Conservation (phyloP, 2,329 filamentous ascomycete species). For the Aureobasidium sp. region DNA sequence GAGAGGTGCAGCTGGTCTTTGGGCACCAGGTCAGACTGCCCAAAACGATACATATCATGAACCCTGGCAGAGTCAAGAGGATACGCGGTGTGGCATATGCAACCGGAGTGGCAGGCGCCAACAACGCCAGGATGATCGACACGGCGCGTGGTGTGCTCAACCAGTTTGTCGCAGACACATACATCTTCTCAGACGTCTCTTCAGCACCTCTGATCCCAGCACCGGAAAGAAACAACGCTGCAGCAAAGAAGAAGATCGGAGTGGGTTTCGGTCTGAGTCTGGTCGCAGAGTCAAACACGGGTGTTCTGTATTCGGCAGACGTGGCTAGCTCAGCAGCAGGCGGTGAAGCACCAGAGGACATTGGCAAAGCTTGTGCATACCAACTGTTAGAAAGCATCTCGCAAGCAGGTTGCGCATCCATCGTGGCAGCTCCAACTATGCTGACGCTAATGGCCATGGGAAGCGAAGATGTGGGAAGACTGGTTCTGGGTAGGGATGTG, state of each 20-base stretch:
- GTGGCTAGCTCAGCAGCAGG: slow-evolving; percentile 64
- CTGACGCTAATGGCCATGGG: slow-evolving; percentile 96
- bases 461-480: slow-evolving; percentile 82
- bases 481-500: slow-evolving; percentile 73
- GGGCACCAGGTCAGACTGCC: slow-evolving; percentile 87
- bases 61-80: slow-evolving; percentile 73
- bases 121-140: slow-evolving; percentile 94
- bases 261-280: slow-evolving; percentile 87
- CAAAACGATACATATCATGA: slow-evolving; percentile 84
- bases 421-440: slow-evolving; percentile 62
- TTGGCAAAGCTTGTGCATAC: slow-evolving; percentile 79
- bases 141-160: slow-evolving; percentile 81
- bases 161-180: slow-evolving; percentile 75
- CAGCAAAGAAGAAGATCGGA: slow-evolving; percentile 52
- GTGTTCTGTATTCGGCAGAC: slow-evolving; percentile 82
- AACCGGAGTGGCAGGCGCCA: slow-evolving; percentile 81
- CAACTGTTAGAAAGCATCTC: slow-evolving; percentile 78
- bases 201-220: slow-evolving; percentile 53
- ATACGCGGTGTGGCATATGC: slow-evolving; percentile 91
- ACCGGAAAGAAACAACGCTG: slow-evolving; percentile 57
- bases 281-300: slow-evolving; percentile 84
- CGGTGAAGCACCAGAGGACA: slow-evolving; percentile 78
- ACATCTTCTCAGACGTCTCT: slow-evolving; percentile 66
- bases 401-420: slow-evolving; percentile 72
- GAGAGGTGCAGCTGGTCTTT: slow-evolving; percentile 87